Percentiles rank a stretch among this genome's conserved stretches.
Evolutionary conservation across 2,329 filamentous ascomycete species (phyloP).

Genomic region (Calonectria leucothoes): DNA sequence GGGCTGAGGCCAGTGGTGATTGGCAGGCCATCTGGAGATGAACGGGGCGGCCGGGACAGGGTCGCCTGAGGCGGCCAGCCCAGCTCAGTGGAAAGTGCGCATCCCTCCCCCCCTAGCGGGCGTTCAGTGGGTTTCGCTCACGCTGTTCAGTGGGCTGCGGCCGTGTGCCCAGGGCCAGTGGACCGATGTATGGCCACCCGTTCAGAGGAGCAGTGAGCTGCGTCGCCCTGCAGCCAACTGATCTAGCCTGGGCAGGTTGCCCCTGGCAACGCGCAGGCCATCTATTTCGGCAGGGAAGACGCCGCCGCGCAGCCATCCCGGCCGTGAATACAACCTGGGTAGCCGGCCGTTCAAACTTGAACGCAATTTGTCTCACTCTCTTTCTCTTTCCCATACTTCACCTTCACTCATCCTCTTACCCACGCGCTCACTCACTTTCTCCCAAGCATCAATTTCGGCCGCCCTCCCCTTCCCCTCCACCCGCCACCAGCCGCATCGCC

Average conservation of each 20-base stretch:
- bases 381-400: conserved; percentile 23
- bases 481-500: conserved; percentile 23
- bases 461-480: background rate
- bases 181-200: background rate
- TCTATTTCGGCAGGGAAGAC: conserved; percentile 17
- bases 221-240: conserved; percentile 30
- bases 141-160: background rate
- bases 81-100: conserved; percentile 11
- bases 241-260: conserved; percentile 29
- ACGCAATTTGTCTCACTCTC: conserved; percentile 36
- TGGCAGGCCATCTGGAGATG: conserved; percentile 23
- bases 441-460: background rate
- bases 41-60: conserved; percentile 30
- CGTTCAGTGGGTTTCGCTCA: background rate
- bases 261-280: conserved; percentile 32
- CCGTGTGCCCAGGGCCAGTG: background rate
- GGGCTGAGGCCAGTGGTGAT: conserved; percentile 13
- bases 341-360: conserved; percentile 19
- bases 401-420: conserved; percentile 3
- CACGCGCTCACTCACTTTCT: conserved; percentile 20
- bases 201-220: conserved; percentile 12
- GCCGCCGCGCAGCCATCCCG: conserved; percentile 12
- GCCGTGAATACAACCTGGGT: conserved; percentile 37
- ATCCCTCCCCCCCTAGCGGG: background rate
- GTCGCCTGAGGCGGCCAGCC: conserved; percentile 23